These are phyloP conservation scores for Chrysophaeum taylorii DNA, from an alignment of 352 stramenopile species.

Conservation along the genomic window DNA sequence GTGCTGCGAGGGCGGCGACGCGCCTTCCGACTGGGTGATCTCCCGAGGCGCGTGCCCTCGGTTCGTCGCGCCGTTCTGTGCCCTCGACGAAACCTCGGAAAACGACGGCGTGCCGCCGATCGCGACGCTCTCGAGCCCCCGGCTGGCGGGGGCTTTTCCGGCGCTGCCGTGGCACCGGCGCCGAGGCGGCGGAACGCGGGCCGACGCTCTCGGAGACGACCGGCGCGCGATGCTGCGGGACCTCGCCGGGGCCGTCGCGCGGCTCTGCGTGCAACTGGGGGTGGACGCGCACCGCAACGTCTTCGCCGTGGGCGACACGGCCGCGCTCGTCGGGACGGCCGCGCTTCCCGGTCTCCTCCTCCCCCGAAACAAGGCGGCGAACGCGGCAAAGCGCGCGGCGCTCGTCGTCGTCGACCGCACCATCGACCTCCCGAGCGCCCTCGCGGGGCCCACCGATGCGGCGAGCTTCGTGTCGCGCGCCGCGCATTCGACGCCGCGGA, in stretches of 20 bases:
- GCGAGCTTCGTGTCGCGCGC: neutral
- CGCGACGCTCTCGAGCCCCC: too few relatives aligned
- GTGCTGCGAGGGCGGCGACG: too few relatives aligned
- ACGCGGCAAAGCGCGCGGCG: neutral
- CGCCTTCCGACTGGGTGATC: too few relatives aligned
- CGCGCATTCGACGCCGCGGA: neutral
- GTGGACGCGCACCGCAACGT: neutral
- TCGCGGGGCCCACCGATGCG: neutral
- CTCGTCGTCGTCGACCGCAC: conserved; percentile 9
- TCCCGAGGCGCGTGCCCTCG: too few relatives aligned
- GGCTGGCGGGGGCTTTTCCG: too few relatives aligned
- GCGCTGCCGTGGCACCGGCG: too few relatives aligned
- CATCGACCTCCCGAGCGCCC: neutral
- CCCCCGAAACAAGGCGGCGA: too few relatives aligned
- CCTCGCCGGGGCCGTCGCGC: neutral
- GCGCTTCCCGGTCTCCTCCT: neutral
- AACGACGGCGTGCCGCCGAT: too few relatives aligned
- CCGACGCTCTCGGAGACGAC: neutral
- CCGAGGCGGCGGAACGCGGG: neutral
- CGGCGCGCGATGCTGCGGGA: neutral
- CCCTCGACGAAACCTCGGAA: too few relatives aligned
- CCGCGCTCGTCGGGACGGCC: neutral
- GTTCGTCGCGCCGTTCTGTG: too few relatives aligned
- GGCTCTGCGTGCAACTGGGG: neutral
- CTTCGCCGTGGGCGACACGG: neutral